Percentiles rank a stretch among this genome's conserved stretches.
phyloP scores from a whole-genome alignment of 1,139 yeast genomes.

The Candida labiduridarum region DNA sequence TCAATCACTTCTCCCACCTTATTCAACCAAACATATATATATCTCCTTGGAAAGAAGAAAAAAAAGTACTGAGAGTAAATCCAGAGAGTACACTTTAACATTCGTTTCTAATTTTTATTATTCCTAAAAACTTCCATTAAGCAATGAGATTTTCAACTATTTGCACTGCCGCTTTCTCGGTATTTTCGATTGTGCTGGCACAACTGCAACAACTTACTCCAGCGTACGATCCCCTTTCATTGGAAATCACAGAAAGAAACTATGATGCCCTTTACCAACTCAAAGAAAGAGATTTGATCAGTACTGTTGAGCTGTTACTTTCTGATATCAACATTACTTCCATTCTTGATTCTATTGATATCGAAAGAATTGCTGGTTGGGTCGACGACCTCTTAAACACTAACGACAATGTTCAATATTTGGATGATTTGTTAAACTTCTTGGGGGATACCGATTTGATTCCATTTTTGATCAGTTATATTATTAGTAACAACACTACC shows the following conservation, averaged over 20 bases:
- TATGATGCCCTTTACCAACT: conserved; percentile 7
- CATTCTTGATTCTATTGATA: conserved; percentile 23
- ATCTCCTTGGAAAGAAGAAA: too few species aligned
- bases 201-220: conserved; percentile 11
- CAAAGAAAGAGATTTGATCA: conserved; percentile 24
- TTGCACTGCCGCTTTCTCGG: conserved; percentile 9
- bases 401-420: conserved; percentile 24
- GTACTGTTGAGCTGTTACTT: conserved; percentile 17
- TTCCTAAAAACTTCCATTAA: neutral
- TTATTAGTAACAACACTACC: conserved; percentile 30
- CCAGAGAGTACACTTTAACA: neutral
- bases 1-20: too few species aligned
- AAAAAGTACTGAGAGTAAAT: too few species aligned
- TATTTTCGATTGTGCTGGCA: conserved; percentile 11
- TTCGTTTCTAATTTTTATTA: conserved; percentile 4
- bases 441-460: conserved; percentile 28
- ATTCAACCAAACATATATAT: too few species aligned
- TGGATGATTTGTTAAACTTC: conserved; percentile 29
- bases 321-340: conserved; percentile 24
- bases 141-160: conserved; percentile 15
- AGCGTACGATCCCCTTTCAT: conserved; percentile 11
- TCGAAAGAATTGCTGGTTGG: conserved; percentile 36
- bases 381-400: conserved; percentile 28
- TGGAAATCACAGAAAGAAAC: conserved; percentile 10
- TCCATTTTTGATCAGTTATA: conserved; percentile 27